Conservation (phyloP, 2,329 filamentous ascomycete species). For the Ampelomyces quisqualis region DNA sequence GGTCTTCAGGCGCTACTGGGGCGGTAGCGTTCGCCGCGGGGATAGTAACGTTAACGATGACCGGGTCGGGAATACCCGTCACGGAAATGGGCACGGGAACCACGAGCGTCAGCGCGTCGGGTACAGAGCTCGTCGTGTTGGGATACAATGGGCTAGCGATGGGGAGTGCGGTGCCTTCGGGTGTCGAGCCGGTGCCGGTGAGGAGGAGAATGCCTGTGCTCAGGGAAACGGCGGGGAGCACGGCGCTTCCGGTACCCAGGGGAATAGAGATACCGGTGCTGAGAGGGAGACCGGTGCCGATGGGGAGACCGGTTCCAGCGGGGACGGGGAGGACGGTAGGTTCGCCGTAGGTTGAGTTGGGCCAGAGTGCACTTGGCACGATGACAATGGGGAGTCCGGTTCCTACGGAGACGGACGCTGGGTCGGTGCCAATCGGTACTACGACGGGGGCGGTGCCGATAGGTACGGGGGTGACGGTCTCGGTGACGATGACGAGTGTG, state of each 20-base stretch:
- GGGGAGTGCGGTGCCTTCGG: not conserved
- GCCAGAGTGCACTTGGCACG: constrained; percentile 2
- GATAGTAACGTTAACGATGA: not conserved
- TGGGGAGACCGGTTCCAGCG: constrained; percentile 3
- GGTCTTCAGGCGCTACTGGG: constrained; percentile 1
- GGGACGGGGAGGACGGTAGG: constrained; percentile 6
- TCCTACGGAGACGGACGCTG: constrained; percentile 4
- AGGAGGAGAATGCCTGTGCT: not conserved
- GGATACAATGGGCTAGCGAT: constrained; percentile 8
- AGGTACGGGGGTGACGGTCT: constrained; percentile 4
- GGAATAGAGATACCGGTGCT: not conserved
- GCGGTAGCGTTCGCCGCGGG: not conserved
- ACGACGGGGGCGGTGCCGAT: constrained; percentile 5
- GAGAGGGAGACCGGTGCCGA: constrained; percentile 2
- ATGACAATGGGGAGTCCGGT: constrained; percentile 9
- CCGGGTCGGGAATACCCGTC: not conserved
- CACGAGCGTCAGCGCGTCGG: constrained; percentile 1
- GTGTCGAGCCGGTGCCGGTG: not conserved
- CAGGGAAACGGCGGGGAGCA: not conserved
- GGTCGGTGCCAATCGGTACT: constrained; percentile 2
- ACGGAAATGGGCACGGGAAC: constrained; percentile 4
- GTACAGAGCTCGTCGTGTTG: constrained; percentile 9
- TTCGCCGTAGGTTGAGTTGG: constrained; percentile 9
- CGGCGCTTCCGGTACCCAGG: not conserved
- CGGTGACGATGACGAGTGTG: constrained; percentile 6